Conservation (phyloP, 768 basidiomycete genomes). For the Lenzites betulinus region DNA sequence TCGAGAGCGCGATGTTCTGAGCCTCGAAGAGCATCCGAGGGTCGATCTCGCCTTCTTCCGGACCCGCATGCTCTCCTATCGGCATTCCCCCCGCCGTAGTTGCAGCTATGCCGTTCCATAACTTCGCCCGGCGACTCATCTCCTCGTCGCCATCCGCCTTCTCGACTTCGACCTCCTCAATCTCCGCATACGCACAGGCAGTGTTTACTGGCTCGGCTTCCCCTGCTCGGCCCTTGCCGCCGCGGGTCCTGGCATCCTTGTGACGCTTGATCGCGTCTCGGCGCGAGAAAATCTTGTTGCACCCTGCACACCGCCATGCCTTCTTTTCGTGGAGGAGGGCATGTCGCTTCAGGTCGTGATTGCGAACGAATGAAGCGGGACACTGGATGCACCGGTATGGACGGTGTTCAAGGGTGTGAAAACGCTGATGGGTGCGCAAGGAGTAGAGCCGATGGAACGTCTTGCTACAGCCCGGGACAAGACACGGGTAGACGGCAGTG, state of each 20-base stretch:
- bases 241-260: conserved; percentile 60
- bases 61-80: conserved; percentile 11
- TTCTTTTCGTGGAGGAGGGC: conserved; percentile 68
- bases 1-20: conserved; percentile 52
- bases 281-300: conserved; percentile 73
- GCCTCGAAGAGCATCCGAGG: conserved; percentile 47
- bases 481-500: conserved; percentile 81
- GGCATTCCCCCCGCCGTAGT: conserved; percentile 23
- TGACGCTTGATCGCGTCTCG: conserved; percentile 80
- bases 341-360: conserved; percentile 83
- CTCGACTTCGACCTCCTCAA: conserved; percentile 58
- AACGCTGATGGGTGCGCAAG: conserved; percentile 70
- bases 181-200: conserved; percentile 55
- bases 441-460: conserved; percentile 69
- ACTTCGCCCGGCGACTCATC: conserved; percentile 54
- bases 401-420: conserved; percentile 58
- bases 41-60: conserved; percentile 67
- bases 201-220: conserved; percentile 33
- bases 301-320: conserved; percentile 74
- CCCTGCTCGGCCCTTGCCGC: conserved; percentile 22
- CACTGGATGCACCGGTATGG: conserved; percentile 66
- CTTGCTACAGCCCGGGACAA: conserved; percentile 64
- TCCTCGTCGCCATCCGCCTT: conserved; percentile 45
- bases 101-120: conserved; percentile 65
- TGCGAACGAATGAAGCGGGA: conserved; percentile 75